phyloP scores from a whole-genome alignment of 768 basidiomycete species.

The Amanita muscaria region DNA sequence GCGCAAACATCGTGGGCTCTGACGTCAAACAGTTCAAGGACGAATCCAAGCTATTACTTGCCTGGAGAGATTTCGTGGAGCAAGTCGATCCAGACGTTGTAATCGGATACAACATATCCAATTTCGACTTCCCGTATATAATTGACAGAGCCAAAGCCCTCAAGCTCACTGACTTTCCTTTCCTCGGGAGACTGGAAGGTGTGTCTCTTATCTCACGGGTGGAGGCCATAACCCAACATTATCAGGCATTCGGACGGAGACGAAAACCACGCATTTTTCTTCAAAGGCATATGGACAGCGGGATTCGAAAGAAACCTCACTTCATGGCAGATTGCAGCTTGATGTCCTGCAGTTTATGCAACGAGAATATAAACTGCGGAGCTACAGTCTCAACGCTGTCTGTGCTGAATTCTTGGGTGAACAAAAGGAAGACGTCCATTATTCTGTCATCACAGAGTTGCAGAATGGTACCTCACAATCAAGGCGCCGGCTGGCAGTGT shows the following conservation, averaged over 20 bases:
- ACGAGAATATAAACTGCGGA: conserved; percentile 92
- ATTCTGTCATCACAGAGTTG: conserved; percentile 95
- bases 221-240: conserved; percentile 6
- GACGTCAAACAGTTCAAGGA: conserved; percentile 81
- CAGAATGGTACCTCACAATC: conserved; percentile 97
- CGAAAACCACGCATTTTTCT: conserved; percentile 94
- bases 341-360: conserved; percentile 98
- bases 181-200: conserved; percentile 73
- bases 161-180: conserved; percentile 60
- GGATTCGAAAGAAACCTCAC: conserved; percentile 86
- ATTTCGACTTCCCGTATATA: conserved; percentile 96
- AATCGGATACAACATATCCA: conserved; percentile 91
- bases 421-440: conserved; percentile 98
- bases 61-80: conserved; percentile 88
- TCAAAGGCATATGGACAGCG: conserved; percentile 97
- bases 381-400: conserved; percentile 96
- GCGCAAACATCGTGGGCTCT: conserved; percentile 94
- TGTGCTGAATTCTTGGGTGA: conserved; percentile 97
- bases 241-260: conserved; percentile 65
- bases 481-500: conserved; percentile 85
- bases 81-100: conserved; percentile 91
- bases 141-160: conserved; percentile 85
- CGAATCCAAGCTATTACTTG: conserved; percentile 63
- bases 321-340: conserved; percentile 91
- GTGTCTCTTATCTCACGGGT: conserved; percentile 9